These are phyloP conservation scores for Pterocarpus macrocarpus DNA, from an alignment of 306 rosid species.

Conservation along the genomic window DNA sequence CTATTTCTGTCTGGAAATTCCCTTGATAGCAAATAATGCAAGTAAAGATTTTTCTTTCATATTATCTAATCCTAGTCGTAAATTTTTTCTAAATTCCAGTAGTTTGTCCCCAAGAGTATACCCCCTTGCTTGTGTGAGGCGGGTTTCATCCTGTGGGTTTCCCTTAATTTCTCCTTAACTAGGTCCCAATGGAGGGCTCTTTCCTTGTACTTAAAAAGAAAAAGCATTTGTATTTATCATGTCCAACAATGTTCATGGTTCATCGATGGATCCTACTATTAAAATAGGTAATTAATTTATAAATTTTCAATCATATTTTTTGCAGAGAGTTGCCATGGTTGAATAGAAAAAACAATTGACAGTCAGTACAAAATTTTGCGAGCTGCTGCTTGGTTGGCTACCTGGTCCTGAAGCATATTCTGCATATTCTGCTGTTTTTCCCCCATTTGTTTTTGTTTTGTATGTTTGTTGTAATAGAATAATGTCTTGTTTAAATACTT, in stretches of 20 bases:
- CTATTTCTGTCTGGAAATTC: conserved; percentile 76
- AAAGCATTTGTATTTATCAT: too few relatives aligned
- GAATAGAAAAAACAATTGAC: not conserved
- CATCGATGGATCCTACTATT: too few relatives aligned
- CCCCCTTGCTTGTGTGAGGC: too few relatives aligned
- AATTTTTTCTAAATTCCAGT: too few relatives aligned
- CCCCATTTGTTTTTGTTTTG: not conserved
- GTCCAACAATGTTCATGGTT: too few relatives aligned
- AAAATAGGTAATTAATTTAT: too few relatives aligned
- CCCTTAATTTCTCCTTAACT: too few relatives aligned
- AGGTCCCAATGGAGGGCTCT: too few relatives aligned
- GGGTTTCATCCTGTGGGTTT: too few relatives aligned
- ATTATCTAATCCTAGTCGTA: not conserved
- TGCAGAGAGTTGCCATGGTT: not conserved
- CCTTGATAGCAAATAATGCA: conserved; percentile 24
- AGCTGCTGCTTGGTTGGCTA: not conserved
- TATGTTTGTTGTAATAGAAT: not conserved
- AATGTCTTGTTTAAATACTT: not conserved
- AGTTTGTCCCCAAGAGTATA: too few relatives aligned
- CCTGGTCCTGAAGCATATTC: not conserved
- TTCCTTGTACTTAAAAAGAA: too few relatives aligned
- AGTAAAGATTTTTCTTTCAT: not conserved
- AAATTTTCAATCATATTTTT: too few relatives aligned
- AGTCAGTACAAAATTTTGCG: not conserved
- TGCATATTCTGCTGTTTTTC: not conserved